A percentile compares a stretch with the other conserved stretches of the same genome.
Conservation (phyloP, 2,329 filamentous ascomycete species). For the Fusarium sp. region DNA sequence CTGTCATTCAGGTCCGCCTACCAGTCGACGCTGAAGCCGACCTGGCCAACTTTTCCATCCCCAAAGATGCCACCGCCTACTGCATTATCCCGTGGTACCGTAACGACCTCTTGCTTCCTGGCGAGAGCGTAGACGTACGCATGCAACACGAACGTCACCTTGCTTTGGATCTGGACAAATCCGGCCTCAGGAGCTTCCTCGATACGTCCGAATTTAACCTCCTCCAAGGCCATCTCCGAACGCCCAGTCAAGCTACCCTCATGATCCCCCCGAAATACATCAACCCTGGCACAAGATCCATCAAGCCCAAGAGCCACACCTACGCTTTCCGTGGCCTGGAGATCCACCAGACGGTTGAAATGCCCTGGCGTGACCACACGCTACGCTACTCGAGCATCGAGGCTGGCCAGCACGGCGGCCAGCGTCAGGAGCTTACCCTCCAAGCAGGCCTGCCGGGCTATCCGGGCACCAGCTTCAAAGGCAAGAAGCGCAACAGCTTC, state of each 20-base stretch:
- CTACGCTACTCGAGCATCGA: slow-evolving; percentile 66
- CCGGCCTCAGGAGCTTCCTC: slow-evolving; percentile 58
- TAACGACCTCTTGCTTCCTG: slow-evolving; percentile 61
- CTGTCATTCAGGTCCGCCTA: slow-evolving; percentile 46
- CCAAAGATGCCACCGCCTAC: slow-evolving; percentile 46
- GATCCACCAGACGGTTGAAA: slow-evolving; percentile 59
- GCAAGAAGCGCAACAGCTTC: slow-evolving; percentile 32
- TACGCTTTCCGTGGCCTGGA: slow-evolving; percentile 65
- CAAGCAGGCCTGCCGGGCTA: slow-evolving; percentile 16
- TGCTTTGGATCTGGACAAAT: slow-evolving; percentile 53
- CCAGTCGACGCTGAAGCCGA: slow-evolving; percentile 47
- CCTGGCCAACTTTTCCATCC: slow-evolving; percentile 45
- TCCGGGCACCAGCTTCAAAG: background rate
- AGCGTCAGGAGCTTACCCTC: slow-evolving; percentile 63
- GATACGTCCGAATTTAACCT: slow-evolving; percentile 59
- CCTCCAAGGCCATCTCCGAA: slow-evolving; percentile 54
- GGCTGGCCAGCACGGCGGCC: slow-evolving; percentile 63
- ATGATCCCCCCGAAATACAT: slow-evolving; percentile 20
- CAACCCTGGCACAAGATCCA: background rate
- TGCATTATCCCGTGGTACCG: slow-evolving; percentile 46
- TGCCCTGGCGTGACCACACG: slow-evolving; percentile 57
- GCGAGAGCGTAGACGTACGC: slow-evolving; percentile 61
- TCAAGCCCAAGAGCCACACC: slow-evolving; percentile 39
- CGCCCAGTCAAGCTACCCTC: slow-evolving; percentile 48
- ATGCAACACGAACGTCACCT: slow-evolving; percentile 53